A percentile compares a stretch with the other conserved stretches of the same genome.
Evolutionary conservation across 495 filamentous ascomycete genomes (phyloP).

Genomic region (Penicillium macrosclerotiorum): DNA sequence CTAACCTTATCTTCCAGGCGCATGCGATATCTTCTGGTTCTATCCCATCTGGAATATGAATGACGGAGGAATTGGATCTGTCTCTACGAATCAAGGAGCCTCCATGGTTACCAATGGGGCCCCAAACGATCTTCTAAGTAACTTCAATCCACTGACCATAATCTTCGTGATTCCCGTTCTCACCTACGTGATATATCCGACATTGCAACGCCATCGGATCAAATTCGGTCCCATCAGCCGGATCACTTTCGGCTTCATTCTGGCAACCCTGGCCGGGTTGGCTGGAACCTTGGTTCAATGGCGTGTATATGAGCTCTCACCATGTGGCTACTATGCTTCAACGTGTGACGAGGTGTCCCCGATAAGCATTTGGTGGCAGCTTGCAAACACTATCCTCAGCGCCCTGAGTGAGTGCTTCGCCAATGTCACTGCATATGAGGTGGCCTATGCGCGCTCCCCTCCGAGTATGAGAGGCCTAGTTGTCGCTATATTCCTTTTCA

Average conservation of each 20-base stretch:
- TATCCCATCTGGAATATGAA: slow-evolving; percentile 53
- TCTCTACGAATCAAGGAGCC: slow-evolving; percentile 52
- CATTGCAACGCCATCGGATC: slow-evolving; percentile 52
- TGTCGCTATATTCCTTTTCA: slow-evolving; percentile 60
- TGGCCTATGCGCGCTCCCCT: slow-evolving; percentile 70
- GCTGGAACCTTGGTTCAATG: slow-evolving; percentile 63
- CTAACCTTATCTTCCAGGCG: slow-evolving; percentile 15
- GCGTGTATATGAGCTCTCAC: slow-evolving; percentile 55
- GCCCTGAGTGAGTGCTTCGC: slow-evolving; percentile 68
- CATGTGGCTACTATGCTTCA: slow-evolving; percentile 52
- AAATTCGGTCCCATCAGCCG: slow-evolving; percentile 62
- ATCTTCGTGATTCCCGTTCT: slow-evolving; percentile 63
- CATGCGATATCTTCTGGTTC: slow-evolving; percentile 54
- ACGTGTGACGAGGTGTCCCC: slow-evolving; percentile 43
- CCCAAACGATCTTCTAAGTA: slow-evolving; percentile 68
- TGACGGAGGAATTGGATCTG: slow-evolving; percentile 47
- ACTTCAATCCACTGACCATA: slow-evolving; percentile 69
- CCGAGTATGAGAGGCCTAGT: slow-evolving; percentile 68
- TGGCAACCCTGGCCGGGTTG: slow-evolving; percentile 54
- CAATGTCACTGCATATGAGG: slow-evolving; percentile 68
- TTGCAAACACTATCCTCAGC: slow-evolving; percentile 49
- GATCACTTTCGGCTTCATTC: slow-evolving; percentile 62
- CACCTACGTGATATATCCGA: slow-evolving; percentile 62
- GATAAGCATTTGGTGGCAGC: slow-evolving; percentile 55
- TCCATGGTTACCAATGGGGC: slow-evolving; percentile 65